A percentile compares a stretch with the other conserved stretches of the same genome.
phyloP scores from a whole-genome alignment of 2,329 filamentous ascomycete genomes.

The Canariomyces notabilis region DNA sequence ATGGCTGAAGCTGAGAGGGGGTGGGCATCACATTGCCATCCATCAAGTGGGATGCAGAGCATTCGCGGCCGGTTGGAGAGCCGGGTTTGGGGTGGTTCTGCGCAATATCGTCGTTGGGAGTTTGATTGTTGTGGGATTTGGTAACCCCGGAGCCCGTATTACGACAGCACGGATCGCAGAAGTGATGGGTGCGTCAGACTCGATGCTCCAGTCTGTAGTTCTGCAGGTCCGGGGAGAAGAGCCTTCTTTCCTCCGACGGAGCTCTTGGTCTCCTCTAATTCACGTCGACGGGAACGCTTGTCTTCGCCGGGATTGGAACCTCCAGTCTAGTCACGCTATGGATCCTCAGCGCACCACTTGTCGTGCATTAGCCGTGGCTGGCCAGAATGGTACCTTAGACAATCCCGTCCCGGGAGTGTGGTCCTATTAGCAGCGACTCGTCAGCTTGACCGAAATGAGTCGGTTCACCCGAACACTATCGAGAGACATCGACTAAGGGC shows the following conservation, averaged over 20 bases:
- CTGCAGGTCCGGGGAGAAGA: no score
- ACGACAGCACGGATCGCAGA: slow-evolving; percentile 9
- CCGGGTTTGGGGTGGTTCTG: neutral
- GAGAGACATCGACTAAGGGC: no score
- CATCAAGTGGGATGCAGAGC: slow-evolving; percentile 3
- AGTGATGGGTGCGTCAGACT: slow-evolving; percentile 7
- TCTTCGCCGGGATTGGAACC: slow-evolving; percentile 11
- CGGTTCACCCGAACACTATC: no score
- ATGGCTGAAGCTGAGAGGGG: slow-evolving; percentile 3
- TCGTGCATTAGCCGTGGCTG: no score
- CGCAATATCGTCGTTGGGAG: slow-evolving; percentile 1
- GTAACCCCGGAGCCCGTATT: slow-evolving; percentile 9
- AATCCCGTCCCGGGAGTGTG: no score
- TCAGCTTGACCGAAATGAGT: no score
- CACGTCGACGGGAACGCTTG: slow-evolving; percentile 4
- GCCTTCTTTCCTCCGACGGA: no score
- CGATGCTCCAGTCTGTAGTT: slow-evolving; percentile 5
- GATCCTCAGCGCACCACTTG: neutral
- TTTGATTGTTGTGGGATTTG: slow-evolving; percentile 6
- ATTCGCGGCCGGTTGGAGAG: slow-evolving; percentile 1
- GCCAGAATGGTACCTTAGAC: no score
- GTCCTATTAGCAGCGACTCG: no score
- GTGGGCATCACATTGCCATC: slow-evolving; percentile 18
- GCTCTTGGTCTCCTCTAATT: slow-evolving; percentile 13
- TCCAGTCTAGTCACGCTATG: neutral